These are phyloP conservation scores for Dictyostelium discoideum DNA, from an alignment of 78 protist genomes.

Conservation along the genomic window DNA sequence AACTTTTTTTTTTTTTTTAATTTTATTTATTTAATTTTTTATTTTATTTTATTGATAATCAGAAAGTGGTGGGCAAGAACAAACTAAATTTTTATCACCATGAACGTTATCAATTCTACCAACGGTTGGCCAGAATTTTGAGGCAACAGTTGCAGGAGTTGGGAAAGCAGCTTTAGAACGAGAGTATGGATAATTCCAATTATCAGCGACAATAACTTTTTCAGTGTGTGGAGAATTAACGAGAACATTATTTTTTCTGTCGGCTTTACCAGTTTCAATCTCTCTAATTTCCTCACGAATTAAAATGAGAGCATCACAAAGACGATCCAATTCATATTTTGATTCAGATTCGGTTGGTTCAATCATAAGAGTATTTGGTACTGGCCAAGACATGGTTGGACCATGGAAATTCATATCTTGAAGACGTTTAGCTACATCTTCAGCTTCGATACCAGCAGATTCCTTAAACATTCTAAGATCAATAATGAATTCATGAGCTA, in stretches of 20 bases:
- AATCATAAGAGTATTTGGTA: conserved; percentile 97
- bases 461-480: conserved; percentile 92
- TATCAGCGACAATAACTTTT: conserved; percentile 64
- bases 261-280: conserved; percentile 90
- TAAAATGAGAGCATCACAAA: conserved; percentile 93
- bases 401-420: conserved; percentile 95
- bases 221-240: conserved; percentile 95
- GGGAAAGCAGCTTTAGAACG: conserved; percentile 87
- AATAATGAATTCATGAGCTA: conserved; percentile 98
- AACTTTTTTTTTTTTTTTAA: background rate
- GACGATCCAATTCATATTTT: conserved; percentile 95
- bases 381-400: conserved; percentile 96
- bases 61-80: conserved; percentile 88
- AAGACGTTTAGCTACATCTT: conserved; percentile 98
- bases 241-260: conserved; percentile 87
- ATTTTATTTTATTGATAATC: background rate
- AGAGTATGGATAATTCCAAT: conserved; percentile 82
- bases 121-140: conserved; percentile 91
- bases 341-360: conserved; percentile 99
- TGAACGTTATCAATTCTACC: conserved; percentile 91
- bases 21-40: background rate
- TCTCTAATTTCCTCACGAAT: conserved; percentile 96
- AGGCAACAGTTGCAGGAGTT: conserved; percentile 42
- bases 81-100: conserved; percentile 94
- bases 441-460: conserved; percentile 91